Base-by-base conservation (phyloP, 2,329 filamentous ascomycete species). In the Cladosporium velox region DNA sequence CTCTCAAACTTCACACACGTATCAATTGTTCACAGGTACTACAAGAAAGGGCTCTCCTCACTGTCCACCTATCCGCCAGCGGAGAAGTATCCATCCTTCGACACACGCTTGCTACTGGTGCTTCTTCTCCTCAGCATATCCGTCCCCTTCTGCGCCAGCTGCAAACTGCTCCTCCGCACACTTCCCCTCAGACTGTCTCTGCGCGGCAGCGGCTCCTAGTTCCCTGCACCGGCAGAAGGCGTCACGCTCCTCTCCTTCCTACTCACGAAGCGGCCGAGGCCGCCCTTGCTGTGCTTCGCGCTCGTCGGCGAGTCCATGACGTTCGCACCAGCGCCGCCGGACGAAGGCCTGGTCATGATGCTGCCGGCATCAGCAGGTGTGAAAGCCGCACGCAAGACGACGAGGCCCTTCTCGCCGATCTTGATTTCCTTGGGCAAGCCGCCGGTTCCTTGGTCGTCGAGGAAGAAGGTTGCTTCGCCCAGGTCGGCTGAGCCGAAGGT, bases 401-500 rank as follows among this genome's bases (percentile, higher is more conserved):
- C 83, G 0, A 97, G 89, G 51, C 91, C 92, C 28, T 92, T 93
- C 41, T 81, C 83, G 14, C 94, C 94, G 30, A 93, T 88, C 38
- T 82, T 85, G 62, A 99, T 79, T 49, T 87, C 83, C 82, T 94
- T 95, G 71, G 94, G 90, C 12, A 86, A 87, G 1, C 83, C 81
- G 2, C 87, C 86, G 1, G 84, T 86, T 10, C 85, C 83, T 70
- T 87, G 85, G 75, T 99, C 94, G 70, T 94, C 92, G n/a, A 99
- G 87, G 76, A 96, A 93, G 80, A 97, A 96, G n/a, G 90, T 77
- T 5, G 87, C 87, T 74, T 98, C 93, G 63, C 95, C 95, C 0
- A 99, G 85, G 65, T 93, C 90, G 75, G 96, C 92, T 66, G 88
- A 90, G 61, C 91, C 90, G 74, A 98, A 94, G 0, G 89, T 91